phyloP scores from a whole-genome alignment of 106 monocot genomes.

The Acorus calamus region DNA sequence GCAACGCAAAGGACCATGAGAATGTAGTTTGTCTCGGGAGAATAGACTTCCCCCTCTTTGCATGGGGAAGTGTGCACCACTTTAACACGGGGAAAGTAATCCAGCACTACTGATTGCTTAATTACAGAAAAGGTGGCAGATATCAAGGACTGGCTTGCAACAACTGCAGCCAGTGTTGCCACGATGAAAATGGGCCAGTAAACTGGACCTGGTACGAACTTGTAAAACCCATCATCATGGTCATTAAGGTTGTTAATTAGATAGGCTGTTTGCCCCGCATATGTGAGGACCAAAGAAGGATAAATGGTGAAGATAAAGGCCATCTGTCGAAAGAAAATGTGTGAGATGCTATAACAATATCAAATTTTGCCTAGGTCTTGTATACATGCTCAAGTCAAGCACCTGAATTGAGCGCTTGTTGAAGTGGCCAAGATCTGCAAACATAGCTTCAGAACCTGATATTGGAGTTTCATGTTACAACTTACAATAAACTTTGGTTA shows the following conservation, averaged over 20 bases:
- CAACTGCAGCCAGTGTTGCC: slow-evolving; percentile 65
- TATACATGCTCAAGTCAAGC: no score
- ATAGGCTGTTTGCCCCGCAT: slow-evolving; percentile 76
- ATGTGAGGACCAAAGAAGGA: slow-evolving; percentile 72
- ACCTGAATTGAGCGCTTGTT: slow-evolving; percentile 85
- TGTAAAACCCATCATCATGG: slow-evolving; percentile 54
- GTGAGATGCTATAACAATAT: no score
- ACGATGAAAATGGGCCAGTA: slow-evolving; percentile 82
- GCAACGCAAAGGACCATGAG: slow-evolving; percentile 69
- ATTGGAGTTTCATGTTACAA: background rate
- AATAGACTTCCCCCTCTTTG: slow-evolving; percentile 79
- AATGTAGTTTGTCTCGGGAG: slow-evolving; percentile 69
- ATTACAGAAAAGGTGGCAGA: slow-evolving; percentile 84
- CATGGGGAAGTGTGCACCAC: slow-evolving; percentile 58
- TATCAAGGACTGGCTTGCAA: slow-evolving; percentile 83
- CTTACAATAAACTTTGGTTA: background rate
- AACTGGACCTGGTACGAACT: slow-evolving; percentile 40
- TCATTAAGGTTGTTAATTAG: slow-evolving; percentile 49
- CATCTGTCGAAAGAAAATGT: slow-evolving; percentile 35
- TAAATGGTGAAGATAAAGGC: slow-evolving; percentile 69
- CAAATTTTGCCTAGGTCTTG: no score
- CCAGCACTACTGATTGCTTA: slow-evolving; percentile 57
- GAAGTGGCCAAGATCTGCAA: slow-evolving; percentile 93
- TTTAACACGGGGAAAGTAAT: slow-evolving; percentile 75
- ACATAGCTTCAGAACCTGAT: slow-evolving; percentile 80